These are phyloP conservation scores for Volutella citrinella DNA, from an alignment of 2,329 filamentous ascomycete genomes.

Conservation along the genomic window DNA sequence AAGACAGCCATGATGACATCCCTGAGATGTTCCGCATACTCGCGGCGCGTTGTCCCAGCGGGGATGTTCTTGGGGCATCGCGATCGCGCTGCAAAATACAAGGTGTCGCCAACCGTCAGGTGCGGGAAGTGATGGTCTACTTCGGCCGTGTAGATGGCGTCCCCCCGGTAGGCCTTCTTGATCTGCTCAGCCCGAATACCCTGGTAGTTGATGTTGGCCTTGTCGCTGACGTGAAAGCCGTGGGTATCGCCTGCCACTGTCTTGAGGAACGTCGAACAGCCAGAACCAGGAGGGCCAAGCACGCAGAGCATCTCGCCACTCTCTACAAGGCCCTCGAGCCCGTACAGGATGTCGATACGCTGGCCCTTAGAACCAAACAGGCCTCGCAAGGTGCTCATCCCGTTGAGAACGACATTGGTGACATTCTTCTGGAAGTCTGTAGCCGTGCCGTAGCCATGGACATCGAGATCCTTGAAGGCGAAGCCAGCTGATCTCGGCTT, in stretches of 20 bases:
- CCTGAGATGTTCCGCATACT: slow-evolving; percentile 58
- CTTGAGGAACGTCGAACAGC: no score
- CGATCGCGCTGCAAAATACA: slow-evolving; percentile 68
- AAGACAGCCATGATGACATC: slow-evolving; percentile 70
- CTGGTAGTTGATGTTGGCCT: no score
- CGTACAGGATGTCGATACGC: no score
- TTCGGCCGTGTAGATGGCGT: slow-evolving; percentile 79
- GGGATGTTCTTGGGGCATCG: slow-evolving; percentile 58
- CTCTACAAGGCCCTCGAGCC: no score
- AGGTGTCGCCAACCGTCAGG: slow-evolving; percentile 69
- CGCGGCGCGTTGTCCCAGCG: slow-evolving; percentile 46
- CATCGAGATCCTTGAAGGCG: slow-evolving; percentile 61
- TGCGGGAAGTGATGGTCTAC: slow-evolving; percentile 74
- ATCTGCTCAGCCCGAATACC: no score
- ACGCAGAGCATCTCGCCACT: no score
- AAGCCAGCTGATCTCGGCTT: slow-evolving; percentile 57
- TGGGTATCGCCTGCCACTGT: no score
- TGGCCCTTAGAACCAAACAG: slow-evolving; percentile 35
- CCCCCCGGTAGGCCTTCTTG: slow-evolving; percentile 49
- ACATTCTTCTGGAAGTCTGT: slow-evolving; percentile 68
- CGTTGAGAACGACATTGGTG: slow-evolving; percentile 52
- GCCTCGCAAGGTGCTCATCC: no score
- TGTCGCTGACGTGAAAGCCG: no score
- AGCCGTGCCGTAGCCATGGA: slow-evolving; percentile 60
- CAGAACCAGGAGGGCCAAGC: no score